These are phyloP conservation scores for Aureobasidium uvarum DNA, from an alignment of 2,329 filamentous ascomycete genomes.

Conservation along the genomic window DNA sequence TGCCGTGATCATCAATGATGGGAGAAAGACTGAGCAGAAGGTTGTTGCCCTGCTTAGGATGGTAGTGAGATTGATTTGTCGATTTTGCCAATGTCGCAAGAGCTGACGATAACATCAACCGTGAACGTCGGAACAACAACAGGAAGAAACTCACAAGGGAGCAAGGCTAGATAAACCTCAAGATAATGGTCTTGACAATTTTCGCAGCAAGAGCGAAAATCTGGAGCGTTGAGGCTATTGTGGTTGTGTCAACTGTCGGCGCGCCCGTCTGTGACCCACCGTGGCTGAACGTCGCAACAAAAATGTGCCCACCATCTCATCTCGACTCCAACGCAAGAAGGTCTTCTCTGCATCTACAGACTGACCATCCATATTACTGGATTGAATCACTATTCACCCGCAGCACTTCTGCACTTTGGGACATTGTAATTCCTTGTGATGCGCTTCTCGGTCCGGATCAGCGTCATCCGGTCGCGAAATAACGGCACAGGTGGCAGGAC, in stretches of 20 bases:
- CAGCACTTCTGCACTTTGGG: not conserved
- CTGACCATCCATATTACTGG: too few species aligned
- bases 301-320: not conserved
- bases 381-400: not conserved
- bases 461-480: not conserved
- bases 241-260: not conserved
- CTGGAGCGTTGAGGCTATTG: not conserved
- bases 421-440: not conserved
- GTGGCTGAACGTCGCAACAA: not conserved
- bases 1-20: not conserved
- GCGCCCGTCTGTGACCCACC: not conserved
- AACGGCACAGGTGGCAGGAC: not conserved
- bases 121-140: too few species aligned
- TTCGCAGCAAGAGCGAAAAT: not conserved
- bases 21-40: too few species aligned
- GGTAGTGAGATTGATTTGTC: too few species aligned
- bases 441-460: not conserved
- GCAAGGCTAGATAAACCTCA: not conserved
- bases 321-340: not conserved
- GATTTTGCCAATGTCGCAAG: not conserved
- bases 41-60: too few species aligned
- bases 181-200: not conserved
- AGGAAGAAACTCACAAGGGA: too few species aligned
- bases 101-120: too few species aligned
- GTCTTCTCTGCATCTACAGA: not conserved